Percentiles rank a stretch among this genome's conserved stretches.
phyloP scores from a whole-genome alignment of 495 filamentous ascomycete species.

The Aspergillus ostianus region DNA sequence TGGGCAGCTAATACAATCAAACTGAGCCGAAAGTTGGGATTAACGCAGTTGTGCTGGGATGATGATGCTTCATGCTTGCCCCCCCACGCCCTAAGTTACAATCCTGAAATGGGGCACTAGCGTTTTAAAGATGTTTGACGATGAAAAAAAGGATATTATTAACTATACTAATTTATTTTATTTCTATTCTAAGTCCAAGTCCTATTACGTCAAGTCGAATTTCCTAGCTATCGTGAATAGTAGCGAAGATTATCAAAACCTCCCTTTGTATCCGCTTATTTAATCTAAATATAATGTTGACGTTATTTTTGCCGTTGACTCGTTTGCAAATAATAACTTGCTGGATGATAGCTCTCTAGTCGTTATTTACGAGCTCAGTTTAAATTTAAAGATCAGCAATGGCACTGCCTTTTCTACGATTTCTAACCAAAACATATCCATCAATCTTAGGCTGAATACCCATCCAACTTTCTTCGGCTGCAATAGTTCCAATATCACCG shows the following conservation, averaged over 20 bases:
- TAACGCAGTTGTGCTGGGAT: too few species aligned
- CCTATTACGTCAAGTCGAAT: constrained; percentile 51
- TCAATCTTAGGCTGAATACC: constrained; percentile 81
- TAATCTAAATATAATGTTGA: constrained; percentile 77
- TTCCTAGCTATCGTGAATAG: constrained; percentile 82
- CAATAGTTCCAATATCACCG: constrained; percentile 57
- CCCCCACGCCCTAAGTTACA: too few species aligned
- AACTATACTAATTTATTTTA: constrained; percentile 87
- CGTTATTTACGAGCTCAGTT: constrained; percentile 76
- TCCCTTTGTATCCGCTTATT: constrained; percentile 82
- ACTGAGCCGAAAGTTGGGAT: too few species aligned
- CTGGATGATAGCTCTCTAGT: constrained; percentile 84
- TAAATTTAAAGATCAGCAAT: constrained; percentile 61
- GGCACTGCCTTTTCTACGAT: constrained; percentile 81
- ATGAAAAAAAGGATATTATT: constrained; percentile 72
- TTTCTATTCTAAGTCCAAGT: constrained; percentile 60
- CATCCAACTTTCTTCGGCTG: constrained; percentile 94
- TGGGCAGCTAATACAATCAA: too few species aligned
- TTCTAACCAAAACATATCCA: constrained; percentile 80
- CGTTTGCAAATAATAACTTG: constrained; percentile 80
- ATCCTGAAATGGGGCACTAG: too few species aligned
- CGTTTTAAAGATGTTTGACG: constrained; percentile 55
- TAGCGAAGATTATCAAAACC: constrained; percentile 82
- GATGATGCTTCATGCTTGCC: too few species aligned
- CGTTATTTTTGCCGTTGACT: constrained; percentile 90